A percentile compares a stretch with the other conserved stretches of the same genome.
phyloP scores from a whole-genome alignment of 305 asterid species.

The Andrographis paniculata region DNA sequence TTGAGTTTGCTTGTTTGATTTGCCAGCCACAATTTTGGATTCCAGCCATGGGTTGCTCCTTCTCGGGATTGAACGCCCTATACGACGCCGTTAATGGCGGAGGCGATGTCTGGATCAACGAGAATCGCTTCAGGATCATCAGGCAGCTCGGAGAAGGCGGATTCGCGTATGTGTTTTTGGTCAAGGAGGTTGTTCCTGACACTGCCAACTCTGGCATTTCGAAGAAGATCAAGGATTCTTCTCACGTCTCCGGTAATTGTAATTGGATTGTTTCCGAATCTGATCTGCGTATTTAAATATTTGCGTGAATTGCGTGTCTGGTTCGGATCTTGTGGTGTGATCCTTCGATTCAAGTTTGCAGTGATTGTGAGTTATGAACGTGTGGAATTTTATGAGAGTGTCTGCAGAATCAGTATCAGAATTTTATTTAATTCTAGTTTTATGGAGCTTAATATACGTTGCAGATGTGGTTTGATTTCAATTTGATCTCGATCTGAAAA shows the following conservation, averaged over 20 bases:
- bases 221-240: slow-evolving; percentile 64
- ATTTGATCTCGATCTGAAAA: slow-evolving; percentile 1
- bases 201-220: slow-evolving; percentile 65
- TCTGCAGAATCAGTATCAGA: background rate
- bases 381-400: no score
- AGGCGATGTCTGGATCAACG: slow-evolving; percentile 98
- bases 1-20: background rate
- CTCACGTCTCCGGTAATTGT: slow-evolving; percentile 62
- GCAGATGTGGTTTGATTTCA: background rate
- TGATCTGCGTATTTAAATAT: background rate
- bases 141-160: slow-evolving; percentile 99
- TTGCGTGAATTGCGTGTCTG: background rate
- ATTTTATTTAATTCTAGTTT: background rate
- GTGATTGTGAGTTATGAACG: background rate
- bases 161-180: slow-evolving; percentile 81
- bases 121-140: slow-evolving; percentile 78
- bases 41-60: slow-evolving; percentile 79
- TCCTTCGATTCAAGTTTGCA: no score
- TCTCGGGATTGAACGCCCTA: slow-evolving; percentile 86
- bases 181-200: slow-evolving; percentile 73
- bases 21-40: background rate
- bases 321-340: no score
- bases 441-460: background rate
- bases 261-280: background rate
- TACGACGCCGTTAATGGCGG: slow-evolving; percentile 90